Base-by-base conservation (phyloP, 2,329 filamentous ascomycete genomes). In the Clonostachys solani region DNA sequence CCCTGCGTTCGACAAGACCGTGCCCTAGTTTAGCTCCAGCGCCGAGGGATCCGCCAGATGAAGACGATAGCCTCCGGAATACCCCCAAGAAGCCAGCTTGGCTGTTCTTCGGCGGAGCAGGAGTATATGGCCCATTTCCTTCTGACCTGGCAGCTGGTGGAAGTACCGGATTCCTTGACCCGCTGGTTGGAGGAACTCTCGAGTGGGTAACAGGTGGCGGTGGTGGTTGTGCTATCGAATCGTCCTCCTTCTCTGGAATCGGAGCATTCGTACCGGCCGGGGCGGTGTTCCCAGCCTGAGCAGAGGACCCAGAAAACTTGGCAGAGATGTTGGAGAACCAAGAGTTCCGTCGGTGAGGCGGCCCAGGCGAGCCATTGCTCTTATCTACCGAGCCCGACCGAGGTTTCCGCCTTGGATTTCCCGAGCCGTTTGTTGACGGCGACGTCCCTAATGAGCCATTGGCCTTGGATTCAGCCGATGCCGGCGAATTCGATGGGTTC, bases 291-390 rank as follows among this genome's bases (percentile, higher is more conserved):
- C 52, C 49, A 36, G 45, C 33, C 5, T 51, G 33, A 63, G 45
- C 55, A 60, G 51, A 23, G 60, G 53, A n/a, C 57, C 63, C 52
- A 52, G 63, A 52, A 70, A 97, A 96, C 63, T 95, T 96, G 54
- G 89, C 92, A 53, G 90, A 95, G 55, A 97, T 83, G 60, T 84
- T 96, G 48, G 89, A 89, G 60, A 97, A 92, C 94, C 94, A 99
- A 13, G 92, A 96, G 52, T 84, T 85, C 53, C 90, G 80, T 46
- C 81, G 75, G 42, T 73, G 69, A 8, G 71, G 65, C 3, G 71
- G 66, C 36, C 47, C 50, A n/a, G 44, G 8, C 12, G 6, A 12
- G 15, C 15, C 36, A 15, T 43, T 42, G 10, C 34, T 35, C 48
- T 62, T 67, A 10, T 69, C 67, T 50, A 63, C 54, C n/a, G 66